These are phyloP conservation scores for Saturnispora diversa DNA, from an alignment of 805 yeast species.

Conservation along the genomic window DNA sequence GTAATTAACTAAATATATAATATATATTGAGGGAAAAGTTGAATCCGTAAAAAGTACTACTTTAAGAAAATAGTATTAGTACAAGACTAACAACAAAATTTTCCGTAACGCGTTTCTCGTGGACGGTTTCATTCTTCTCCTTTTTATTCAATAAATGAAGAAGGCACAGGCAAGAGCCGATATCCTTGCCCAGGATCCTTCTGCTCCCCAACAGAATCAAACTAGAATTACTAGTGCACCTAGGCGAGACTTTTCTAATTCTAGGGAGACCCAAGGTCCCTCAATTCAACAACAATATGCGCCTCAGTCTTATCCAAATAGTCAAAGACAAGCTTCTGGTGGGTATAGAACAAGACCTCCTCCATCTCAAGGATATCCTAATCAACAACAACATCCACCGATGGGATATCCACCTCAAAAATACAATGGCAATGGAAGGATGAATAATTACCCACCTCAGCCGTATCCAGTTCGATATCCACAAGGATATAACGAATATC, in stretches of 20 bases:
- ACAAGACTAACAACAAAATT: too few species aligned
- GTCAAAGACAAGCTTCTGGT: background rate
- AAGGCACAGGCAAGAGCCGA: conserved; percentile 23
- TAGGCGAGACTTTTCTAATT: background rate
- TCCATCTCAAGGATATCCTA: too few species aligned
- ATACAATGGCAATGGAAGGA: background rate
- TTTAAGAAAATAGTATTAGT: too few species aligned
- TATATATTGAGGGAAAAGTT: too few species aligned
- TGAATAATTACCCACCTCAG: background rate
- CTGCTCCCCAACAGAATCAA: conserved; percentile 1
- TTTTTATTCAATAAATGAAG: conserved; percentile 9
- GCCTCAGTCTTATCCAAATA: too few species aligned
- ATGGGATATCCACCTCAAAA: background rate
- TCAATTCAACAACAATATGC: too few species aligned
- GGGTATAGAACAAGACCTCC: background rate
- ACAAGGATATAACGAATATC: background rate
- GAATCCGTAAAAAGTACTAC: too few species aligned
- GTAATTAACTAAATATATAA: too few species aligned
- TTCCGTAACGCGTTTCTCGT: conserved; percentile 1
- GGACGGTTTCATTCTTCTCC: background rate
- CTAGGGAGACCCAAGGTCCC: background rate
- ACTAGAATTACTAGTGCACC: background rate
- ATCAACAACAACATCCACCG: conserved; percentile 5
- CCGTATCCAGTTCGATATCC: background rate
- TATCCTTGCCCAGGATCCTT: conserved; percentile 17